Evolutionary conservation across 2,329 filamentous ascomycete genomes (phyloP), one percentile per base, ranked within the genome.

Genomic region (Thelonectria rubi): DNA sequence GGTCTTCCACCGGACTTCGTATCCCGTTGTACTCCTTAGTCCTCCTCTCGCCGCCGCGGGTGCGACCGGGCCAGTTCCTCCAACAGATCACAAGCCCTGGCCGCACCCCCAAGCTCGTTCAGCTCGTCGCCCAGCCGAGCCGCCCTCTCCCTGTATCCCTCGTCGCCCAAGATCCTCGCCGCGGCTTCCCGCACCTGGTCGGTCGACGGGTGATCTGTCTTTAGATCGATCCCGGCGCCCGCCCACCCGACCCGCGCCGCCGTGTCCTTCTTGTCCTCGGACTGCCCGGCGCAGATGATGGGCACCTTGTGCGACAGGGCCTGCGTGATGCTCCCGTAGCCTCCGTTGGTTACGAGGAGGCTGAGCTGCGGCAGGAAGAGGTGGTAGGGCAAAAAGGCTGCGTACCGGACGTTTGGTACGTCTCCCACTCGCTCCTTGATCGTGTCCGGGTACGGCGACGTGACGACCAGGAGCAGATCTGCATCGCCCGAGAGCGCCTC

Each of bases 251-350:
- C 70, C 21, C 76, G 64, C 5, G 75, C 76, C 1, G 75, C 73
- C 0, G 76, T 77, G 46, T 78, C 76, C 51, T 72, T 76, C 64
- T 77, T 78, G 11, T 78, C 76, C 30, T 78, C 76, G 1, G 74
- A 72, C 42, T 76, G 76, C 0, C 76, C 76, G 0, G 76, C 76
- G 18, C 76, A 78, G 5, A 78, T 69, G 20, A 78, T 61, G 4
- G 76, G 76, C 1, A 77, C 71, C 21, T 68, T 71, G n/a, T 76
- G 74, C 0, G 73, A 75, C 4, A 78, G 64, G 0, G 76, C 76
- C 32, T 78, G 76, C 0, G 74, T 77, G 51, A 78, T 69, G 37
- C 75, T 77, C 15, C 76, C 76, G 37, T 78, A 78, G 2, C 76
- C 76, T 6, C 76, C 76, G 17, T 78, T 78, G 3, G 76, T 77